These are phyloP conservation scores for Amauroascus niger DNA, from an alignment of 2,329 filamentous ascomycete genomes.

Conservation along the genomic window DNA sequence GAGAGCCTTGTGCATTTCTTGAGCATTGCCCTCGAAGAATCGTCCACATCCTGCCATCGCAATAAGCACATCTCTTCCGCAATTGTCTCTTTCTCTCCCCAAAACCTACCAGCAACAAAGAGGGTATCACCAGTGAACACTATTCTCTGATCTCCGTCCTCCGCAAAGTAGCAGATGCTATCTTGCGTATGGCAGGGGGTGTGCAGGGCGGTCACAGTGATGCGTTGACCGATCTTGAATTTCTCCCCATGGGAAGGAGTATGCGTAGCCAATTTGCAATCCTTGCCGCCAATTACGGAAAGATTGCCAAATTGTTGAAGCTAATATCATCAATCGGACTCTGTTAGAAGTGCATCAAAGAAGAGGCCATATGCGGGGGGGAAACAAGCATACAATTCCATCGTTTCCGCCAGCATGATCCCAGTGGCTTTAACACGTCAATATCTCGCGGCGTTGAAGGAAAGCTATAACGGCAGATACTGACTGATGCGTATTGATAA, in stretches of 20 bases:
- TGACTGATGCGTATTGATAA: slow-evolving; percentile 96
- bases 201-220: slow-evolving; percentile 77
- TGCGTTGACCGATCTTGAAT: slow-evolving; percentile 71
- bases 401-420: slow-evolving; percentile 91
- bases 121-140: slow-evolving; percentile 96
- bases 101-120: slow-evolving; percentile 68
- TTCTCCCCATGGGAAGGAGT: slow-evolving; percentile 65
- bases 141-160: slow-evolving; percentile 62
- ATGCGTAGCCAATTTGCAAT: slow-evolving; percentile 69
- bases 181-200: slow-evolving; percentile 98
- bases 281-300: slow-evolving; percentile 69
- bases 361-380: not conserved
- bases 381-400: slow-evolving; percentile 59
- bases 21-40: slow-evolving; percentile 86
- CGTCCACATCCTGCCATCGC: slow-evolving; percentile 63
- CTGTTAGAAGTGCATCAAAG: not conserved
- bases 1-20: slow-evolving; percentile 86
- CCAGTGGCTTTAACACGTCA: slow-evolving; percentile 57
- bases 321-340: slow-evolving; percentile 26
- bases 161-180: slow-evolving; percentile 89
- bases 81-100: not conserved
- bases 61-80: not conserved
- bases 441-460: not conserved
- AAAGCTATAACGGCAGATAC: slow-evolving; percentile 27
- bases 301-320: slow-evolving; percentile 48